Evolutionary conservation across 371 early-diverging fungal species (phyloP).

Genomic region (Mucor saturninus): DNA sequence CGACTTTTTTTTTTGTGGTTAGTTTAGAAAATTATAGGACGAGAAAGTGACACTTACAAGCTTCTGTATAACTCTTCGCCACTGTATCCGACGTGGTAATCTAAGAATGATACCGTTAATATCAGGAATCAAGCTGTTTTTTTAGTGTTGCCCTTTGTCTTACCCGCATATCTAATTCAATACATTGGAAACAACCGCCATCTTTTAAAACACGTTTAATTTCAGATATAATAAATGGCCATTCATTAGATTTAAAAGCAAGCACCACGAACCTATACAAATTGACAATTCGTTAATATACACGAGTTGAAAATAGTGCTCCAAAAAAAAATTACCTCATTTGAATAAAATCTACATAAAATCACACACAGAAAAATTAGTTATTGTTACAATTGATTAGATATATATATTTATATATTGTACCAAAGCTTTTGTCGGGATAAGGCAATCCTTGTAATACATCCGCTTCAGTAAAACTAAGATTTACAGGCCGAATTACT

Average conservation of each 20-base stretch:
- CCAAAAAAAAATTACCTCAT: constrained; percentile 21
- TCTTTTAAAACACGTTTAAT: constrained; percentile 41
- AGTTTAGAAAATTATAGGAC: not conserved
- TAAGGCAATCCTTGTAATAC: constrained; percentile 40
- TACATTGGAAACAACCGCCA: constrained; percentile 45
- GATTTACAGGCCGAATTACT: constrained; percentile 42
- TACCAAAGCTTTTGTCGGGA: constrained; percentile 48
- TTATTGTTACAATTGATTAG: not conserved
- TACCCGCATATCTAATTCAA: constrained; percentile 43
- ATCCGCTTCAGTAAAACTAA: constrained; percentile 39
- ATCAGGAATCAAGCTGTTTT: not conserved
- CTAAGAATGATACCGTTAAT: constrained; percentile 10
- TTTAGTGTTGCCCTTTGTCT: not conserved
- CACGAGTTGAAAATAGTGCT: no score
- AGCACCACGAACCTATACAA: constrained; percentile 34
- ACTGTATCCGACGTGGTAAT: constrained; percentile 15
- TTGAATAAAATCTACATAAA: constrained; percentile 38
- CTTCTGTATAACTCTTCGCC: constrained; percentile 22
- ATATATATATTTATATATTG: not conserved
- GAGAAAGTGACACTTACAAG: constrained; percentile 18
- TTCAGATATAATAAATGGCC: constrained; percentile 39
- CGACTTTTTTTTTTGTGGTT: constrained; percentile 20
- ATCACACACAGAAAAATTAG: not conserved
- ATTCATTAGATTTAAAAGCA: constrained; percentile 41
- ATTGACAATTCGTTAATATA: no score